A percentile compares a stretch with the other conserved stretches of the same genome.
Evolutionary conservation across 1,284 basidiomycete species (phyloP).

Genomic region (Phenoliferia sp.): DNA sequence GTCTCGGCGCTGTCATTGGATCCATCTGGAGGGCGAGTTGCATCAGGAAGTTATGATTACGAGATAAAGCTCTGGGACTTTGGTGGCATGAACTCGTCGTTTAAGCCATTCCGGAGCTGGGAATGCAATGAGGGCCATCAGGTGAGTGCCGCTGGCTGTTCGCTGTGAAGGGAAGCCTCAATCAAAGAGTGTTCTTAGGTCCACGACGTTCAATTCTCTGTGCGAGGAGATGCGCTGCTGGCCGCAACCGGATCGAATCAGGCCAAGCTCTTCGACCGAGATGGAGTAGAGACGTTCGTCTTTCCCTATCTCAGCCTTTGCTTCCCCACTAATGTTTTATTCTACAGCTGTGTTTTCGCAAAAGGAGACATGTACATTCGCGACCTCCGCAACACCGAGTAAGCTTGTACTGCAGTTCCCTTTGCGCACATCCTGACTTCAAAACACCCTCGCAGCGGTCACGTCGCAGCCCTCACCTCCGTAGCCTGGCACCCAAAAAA

Average conservation of each 20-base stretch:
- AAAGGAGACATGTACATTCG: constrained; percentile 98
- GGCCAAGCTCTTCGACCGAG: constrained; percentile 79
- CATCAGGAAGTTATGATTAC: constrained; percentile 92
- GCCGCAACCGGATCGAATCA: constrained; percentile 82
- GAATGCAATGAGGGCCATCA: constrained; percentile 90
- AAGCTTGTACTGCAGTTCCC: not conserved
- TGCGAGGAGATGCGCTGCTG: constrained; percentile 76
- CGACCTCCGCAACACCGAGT: constrained; percentile 96
- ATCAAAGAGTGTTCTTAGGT: constrained; percentile 47
- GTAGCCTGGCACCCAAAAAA: constrained; percentile 89
- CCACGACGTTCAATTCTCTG: constrained; percentile 80
- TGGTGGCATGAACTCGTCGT: constrained; percentile 83
- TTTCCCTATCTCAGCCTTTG: not conserved
- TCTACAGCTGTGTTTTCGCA: constrained; percentile 56
- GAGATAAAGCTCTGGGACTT: constrained; percentile 99
- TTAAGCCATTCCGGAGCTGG: constrained; percentile 92
- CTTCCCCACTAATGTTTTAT: not conserved
- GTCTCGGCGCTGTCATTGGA: constrained; percentile 88
- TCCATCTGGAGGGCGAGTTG: constrained; percentile 82
- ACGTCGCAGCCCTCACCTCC: constrained; percentile 85
- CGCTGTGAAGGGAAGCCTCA: not conserved
- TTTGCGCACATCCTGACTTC: not conserved
- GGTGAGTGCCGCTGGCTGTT: constrained; percentile 40
- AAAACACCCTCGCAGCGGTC: constrained; percentile 58
- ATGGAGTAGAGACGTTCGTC: constrained; percentile 82